Evolutionary conservation across 768 basidiomycete species (phyloP), one percentile per base, ranked within the genome.

Genomic region (Collybia nuda): DNA sequence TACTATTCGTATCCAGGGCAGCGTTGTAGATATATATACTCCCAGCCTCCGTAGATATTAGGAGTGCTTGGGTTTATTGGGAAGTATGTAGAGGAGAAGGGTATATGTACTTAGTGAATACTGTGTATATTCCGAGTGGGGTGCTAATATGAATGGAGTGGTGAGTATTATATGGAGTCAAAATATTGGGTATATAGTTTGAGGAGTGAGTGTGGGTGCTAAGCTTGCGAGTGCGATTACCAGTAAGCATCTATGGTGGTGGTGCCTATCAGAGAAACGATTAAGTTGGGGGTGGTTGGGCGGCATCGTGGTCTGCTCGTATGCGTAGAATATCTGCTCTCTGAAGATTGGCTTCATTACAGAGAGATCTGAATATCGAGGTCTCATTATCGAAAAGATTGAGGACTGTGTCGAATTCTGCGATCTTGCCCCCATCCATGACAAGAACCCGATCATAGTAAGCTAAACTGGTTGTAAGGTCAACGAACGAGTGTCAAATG

Each of bases 381-480:
- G 75, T 73, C 44, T 76, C 68, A 51, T 74, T 75, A 60, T 85
- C 79, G 57, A 81, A 82, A 3, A 90, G 77, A 53, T 74, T 77
- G 37, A 86, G 72, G 2, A 89, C 88, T 1, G 85, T 84, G 65
- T 89, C 88, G 60, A 81, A 88, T 65, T 90, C 88, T 8, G 81
- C 84, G 2, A 89, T 79, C 26, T 69, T 58, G 3, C 90, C 88
- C 22, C 74, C 67, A 56, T 86, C 82, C 84, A 92, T 86, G 40
- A 90, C 87, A 15, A 91, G 67, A 18, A 90, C 75, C 18, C 81
- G 75, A 58, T 88, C 85, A 55, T 84, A 88, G 58, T 86, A 79
- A 0, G 75, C 81, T 81, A 40, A 2, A 53, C 17, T 3, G 11
- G 24, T 12, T 17, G 14, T 54, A 1, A 43, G 46, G 14, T 18